Evolutionary conservation across 2,329 filamentous ascomycete genomes (phyloP).

Genomic region (Botrytis galanthina): DNA sequence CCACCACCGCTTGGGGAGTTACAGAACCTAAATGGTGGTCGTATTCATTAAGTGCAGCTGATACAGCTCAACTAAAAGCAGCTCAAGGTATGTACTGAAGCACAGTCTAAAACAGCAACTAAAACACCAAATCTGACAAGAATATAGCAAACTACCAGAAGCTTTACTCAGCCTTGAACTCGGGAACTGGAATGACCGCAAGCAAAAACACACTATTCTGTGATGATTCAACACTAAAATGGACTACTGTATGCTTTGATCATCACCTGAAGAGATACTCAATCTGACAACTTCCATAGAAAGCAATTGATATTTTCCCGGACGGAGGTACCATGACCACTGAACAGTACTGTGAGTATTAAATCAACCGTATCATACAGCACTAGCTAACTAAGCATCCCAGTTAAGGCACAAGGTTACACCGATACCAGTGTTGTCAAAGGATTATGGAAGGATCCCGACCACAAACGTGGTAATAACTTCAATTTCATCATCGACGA

Average conservation of each 20-base stretch:
- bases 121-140: neutral
- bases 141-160: conserved; percentile 14
- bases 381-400: neutral
- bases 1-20: conserved; percentile 6
- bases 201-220: conserved; percentile 15
- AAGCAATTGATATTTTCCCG: conserved; percentile 12
- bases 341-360: conserved; percentile 5
- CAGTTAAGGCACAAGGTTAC: conserved; percentile 6
- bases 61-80: conserved; percentile 15
- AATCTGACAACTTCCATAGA: neutral
- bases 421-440: neutral
- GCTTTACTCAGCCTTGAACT: conserved; percentile 11
- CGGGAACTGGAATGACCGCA: conserved; percentile 7
- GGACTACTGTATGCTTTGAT: conserved; percentile 10
- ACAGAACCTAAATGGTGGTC: neutral
- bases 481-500: conserved; percentile 17
- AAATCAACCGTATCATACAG: neutral
- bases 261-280: neutral
- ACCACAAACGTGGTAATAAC: conserved; percentile 8
- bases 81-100: conserved; percentile 6
- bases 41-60: conserved; percentile 10
- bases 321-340: conserved; percentile 6
- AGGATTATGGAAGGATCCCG: conserved; percentile 12
- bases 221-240: conserved; percentile 17
- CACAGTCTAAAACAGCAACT: too few relatives aligned